Evolutionary conservation across 2,329 filamentous ascomycete genomes (phyloP).

Genomic region (Magnaporthiopsis poae): DNA sequence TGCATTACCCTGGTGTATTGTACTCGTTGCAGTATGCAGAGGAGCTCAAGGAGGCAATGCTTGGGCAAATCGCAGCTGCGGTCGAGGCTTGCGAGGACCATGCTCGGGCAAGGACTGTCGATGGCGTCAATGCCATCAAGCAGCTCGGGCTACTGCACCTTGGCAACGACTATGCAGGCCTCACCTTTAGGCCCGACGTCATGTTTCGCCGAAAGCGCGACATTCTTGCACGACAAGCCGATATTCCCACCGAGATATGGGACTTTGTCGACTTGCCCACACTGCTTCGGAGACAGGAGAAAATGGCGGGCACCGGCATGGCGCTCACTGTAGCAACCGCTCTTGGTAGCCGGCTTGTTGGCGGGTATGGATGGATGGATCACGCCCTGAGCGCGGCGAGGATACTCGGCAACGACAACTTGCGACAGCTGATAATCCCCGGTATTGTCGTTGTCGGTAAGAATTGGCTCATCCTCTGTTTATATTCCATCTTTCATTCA

Average conservation of each 20-base stretch:
- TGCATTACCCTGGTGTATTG: slow-evolving; percentile 78
- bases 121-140: slow-evolving; percentile 78
- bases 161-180: slow-evolving; percentile 73
- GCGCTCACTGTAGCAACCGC: slow-evolving; percentile 84
- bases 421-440: slow-evolving; percentile 71
- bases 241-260: slow-evolving; percentile 77
- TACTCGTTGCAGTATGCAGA: slow-evolving; percentile 86
- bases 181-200: slow-evolving; percentile 79
- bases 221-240: slow-evolving; percentile 70
- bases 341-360: slow-evolving; percentile 69
- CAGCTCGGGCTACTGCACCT: slow-evolving; percentile 80
- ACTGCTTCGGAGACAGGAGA: slow-evolving; percentile 82
- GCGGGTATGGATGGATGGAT: slow-evolving; percentile 81
- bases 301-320: slow-evolving; percentile 87
- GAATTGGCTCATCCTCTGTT: slow-evolving; percentile 24
- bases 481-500: slow-evolving; percentile 4
- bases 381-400: slow-evolving; percentile 73
- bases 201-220: slow-evolving; percentile 88
- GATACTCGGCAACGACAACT: slow-evolving; percentile 68
- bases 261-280: slow-evolving; percentile 87
- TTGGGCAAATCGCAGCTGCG: slow-evolving; percentile 72
- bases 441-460: slow-evolving; percentile 69
- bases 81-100: slow-evolving; percentile 75
- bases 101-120: slow-evolving; percentile 66
- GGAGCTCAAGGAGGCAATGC: slow-evolving; percentile 82